phyloP scores from a whole-genome alignment of 2,329 filamentous ascomycete genomes.

The Cyphellophora europaea region DNA sequence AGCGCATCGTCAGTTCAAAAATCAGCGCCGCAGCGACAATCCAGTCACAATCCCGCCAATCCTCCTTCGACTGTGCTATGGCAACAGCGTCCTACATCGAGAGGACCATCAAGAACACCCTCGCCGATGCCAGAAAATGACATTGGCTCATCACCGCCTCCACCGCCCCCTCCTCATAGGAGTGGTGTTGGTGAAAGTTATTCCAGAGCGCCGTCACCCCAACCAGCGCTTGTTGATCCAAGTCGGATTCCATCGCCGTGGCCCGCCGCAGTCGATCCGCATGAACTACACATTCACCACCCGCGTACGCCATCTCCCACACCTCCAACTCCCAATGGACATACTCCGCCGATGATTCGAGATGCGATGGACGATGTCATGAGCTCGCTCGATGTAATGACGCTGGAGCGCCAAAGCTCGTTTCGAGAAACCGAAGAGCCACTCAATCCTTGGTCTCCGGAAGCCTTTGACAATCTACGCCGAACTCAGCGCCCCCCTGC shows the following conservation, averaged over 20 bases:
- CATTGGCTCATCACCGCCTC: conserved; percentile 65
- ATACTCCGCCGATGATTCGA: conserved; percentile 83
- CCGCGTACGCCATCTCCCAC: conserved; percentile 55
- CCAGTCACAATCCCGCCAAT: conserved; percentile 24
- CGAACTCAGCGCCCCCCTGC: conserved; percentile 24
- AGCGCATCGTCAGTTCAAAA: conserved; percentile 4
- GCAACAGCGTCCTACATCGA: conserved; percentile 26
- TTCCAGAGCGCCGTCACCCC: conserved; percentile 7
- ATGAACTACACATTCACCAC: conserved; percentile 39
- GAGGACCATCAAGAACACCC: conserved; percentile 25
- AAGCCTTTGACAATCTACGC: conserved; percentile 59
- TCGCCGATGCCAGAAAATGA: conserved; percentile 24
- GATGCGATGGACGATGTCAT: conserved; percentile 98
- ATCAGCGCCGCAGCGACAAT: conserved; percentile 24
- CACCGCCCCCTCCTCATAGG: conserved; percentile 70
- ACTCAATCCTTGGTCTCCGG: conserved; percentile 78
- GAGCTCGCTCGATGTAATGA: conserved; percentile 84
- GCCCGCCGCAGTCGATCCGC: conserved; percentile 20
- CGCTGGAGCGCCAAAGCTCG: conserved; percentile 45
- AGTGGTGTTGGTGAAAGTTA: conserved; percentile 29
- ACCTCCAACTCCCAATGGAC: conserved; percentile 55
- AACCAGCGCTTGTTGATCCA: conserved; percentile 23
- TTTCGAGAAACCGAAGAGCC: conserved; percentile 46
- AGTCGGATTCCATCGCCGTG: conserved; percentile 40
- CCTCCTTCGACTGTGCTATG: conserved; percentile 29